Evolutionary conservation across 805 yeast genomes (phyloP).

Genomic region (Metschnikowia noctiluminum): DNA sequence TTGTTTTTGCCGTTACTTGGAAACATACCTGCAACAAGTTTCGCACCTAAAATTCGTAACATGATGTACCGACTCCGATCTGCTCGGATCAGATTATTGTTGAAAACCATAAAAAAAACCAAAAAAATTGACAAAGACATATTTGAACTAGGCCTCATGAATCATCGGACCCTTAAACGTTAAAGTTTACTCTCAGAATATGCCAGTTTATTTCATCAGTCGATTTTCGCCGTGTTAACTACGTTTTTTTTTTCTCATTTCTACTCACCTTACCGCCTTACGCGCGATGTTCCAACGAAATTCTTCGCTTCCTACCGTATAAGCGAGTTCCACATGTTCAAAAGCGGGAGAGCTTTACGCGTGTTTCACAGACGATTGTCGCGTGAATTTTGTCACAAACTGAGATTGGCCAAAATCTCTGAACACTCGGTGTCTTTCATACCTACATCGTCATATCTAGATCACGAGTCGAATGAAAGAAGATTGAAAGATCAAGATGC

Average conservation of each 20-base stretch:
- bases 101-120: too few species aligned
- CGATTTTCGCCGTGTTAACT: background rate
- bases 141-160: too few species aligned
- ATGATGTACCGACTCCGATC: too few species aligned
- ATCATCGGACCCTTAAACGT: too few species aligned
- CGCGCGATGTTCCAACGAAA: background rate
- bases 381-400: background rate
- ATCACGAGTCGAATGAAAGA: constrained; percentile 28
- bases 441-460: constrained; percentile 27
- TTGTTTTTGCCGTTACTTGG: background rate
- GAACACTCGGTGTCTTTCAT: constrained; percentile 17
- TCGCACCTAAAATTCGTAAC: background rate
- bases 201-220: background rate
- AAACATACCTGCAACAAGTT: background rate
- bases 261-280: background rate
- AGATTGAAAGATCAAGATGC: constrained; percentile 29
- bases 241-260: background rate
- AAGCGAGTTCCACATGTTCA: constrained; percentile 1
- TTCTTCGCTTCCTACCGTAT: background rate
- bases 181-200: too few species aligned
- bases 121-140: too few species aligned
- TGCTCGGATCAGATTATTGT: too few species aligned
- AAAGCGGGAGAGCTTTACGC: background rate
- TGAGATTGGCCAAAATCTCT: background rate
- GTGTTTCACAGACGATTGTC: background rate